These are phyloP conservation scores for Polymyxa betae DNA, from an alignment of 208 protist species.

Conservation along the genomic window DNA sequence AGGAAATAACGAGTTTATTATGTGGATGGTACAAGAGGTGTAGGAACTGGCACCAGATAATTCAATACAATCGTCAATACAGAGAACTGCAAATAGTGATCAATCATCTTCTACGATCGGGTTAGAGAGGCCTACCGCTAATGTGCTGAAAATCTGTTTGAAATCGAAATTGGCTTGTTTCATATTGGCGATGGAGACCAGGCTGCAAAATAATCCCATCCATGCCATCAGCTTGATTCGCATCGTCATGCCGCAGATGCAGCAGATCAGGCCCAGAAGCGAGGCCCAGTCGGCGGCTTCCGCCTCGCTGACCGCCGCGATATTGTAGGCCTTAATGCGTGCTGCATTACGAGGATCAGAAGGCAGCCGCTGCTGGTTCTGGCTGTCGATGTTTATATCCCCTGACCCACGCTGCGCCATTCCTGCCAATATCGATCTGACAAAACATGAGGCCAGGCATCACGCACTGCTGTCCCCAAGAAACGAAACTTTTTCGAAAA, in stretches of 20 bases:
- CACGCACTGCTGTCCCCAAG: no score
- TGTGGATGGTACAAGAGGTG: neutral
- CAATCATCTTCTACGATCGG: neutral
- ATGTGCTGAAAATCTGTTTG: conserved; percentile 28
- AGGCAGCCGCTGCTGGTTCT: conserved; percentile 3
- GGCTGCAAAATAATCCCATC: conserved; percentile 14
- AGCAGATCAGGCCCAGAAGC: conserved; percentile 26
- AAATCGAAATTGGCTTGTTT: neutral
- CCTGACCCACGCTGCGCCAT: no score
- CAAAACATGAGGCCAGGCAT: no score
- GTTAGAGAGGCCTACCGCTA: neutral
- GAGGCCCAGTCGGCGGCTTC: neutral
- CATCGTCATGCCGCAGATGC: conserved; percentile 17
- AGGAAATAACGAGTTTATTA: no score
- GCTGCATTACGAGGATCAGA: neutral
- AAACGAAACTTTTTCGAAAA: no score
- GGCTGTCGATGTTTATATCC: no score
- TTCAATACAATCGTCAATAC: neutral
- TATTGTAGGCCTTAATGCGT: neutral
- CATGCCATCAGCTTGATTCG: conserved; percentile 19
- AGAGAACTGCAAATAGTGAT: conserved; percentile 5
- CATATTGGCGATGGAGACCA: conserved; percentile 6
- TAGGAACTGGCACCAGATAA: neutral
- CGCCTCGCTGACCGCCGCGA: neutral
- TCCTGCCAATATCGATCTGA: no score